Conservation (phyloP, 2,329 filamentous ascomycete genomes). For the Ceratocystiopsis brevicomis region DNA sequence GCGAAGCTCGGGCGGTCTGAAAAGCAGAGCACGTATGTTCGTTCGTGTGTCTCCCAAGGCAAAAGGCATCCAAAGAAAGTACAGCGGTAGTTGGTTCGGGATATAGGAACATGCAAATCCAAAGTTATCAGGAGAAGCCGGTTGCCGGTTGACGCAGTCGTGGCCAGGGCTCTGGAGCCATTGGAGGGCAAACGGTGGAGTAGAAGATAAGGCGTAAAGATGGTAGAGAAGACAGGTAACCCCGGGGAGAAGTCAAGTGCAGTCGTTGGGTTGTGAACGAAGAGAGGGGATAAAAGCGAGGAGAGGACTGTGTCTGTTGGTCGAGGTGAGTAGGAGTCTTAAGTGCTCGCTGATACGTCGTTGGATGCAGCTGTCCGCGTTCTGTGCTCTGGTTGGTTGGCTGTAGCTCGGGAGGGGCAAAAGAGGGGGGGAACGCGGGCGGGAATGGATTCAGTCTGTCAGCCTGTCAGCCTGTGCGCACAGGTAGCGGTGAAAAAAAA, state of each 20-base stretch:
- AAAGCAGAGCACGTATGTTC: background rate
- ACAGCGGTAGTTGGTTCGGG: no score
- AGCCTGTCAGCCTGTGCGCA: no score
- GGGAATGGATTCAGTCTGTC: no score
- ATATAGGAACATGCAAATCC: no score
- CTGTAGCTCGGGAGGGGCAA: background rate
- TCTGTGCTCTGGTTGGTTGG: conserved; percentile 3
- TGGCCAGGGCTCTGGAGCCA: conserved; percentile 2
- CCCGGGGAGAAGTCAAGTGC: background rate
- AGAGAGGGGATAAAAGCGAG: background rate
- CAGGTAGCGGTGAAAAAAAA: background rate
- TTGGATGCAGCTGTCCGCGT: conserved; percentile 4
- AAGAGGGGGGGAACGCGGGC: background rate
- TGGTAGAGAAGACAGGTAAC: background rate
- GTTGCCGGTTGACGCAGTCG: background rate
- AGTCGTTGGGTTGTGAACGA: background rate
- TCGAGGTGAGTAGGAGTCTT: no score
- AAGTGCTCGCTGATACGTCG: background rate
- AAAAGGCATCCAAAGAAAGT: background rate
- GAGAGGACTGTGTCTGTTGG: background rate
- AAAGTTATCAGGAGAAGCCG: conserved; percentile 4
- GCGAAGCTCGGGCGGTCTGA: no score
- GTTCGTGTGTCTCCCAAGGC: background rate
- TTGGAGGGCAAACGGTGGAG: background rate
- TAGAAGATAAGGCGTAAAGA: background rate